Percentiles rank a stretch among this genome's conserved stretches.
Conservation (phyloP, 2,329 filamentous ascomycete genomes). For the Periconia digitata region DNA sequence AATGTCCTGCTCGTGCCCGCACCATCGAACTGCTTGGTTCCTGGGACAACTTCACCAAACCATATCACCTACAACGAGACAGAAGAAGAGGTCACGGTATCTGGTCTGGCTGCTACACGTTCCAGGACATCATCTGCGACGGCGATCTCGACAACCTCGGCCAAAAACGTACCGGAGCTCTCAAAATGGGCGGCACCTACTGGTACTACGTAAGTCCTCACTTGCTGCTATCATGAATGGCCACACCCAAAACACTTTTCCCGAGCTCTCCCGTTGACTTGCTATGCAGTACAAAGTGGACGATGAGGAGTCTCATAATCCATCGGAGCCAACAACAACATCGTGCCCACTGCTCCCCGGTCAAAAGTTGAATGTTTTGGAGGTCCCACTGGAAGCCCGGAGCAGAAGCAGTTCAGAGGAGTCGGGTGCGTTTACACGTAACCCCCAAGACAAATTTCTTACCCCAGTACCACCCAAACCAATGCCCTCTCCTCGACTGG, state of each 20-base stretch:
- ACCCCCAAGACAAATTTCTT: constrained; percentile 74
- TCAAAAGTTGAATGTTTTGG: constrained; percentile 81
- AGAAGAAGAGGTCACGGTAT: constrained; percentile 69
- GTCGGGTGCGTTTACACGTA: constrained; percentile 72
- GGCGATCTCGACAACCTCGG: constrained; percentile 59
- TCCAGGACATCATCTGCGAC: constrained; percentile 82
- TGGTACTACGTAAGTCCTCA: constrained; percentile 84
- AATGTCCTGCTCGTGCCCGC: constrained; percentile 51
- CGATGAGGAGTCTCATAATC: constrained; percentile 74
- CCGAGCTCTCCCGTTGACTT: constrained; percentile 10
- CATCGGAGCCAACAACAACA: constrained; percentile 71
- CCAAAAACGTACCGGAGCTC: constrained; percentile 69
- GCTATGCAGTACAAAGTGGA: constrained; percentile 75
- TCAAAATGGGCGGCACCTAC: constrained; percentile 91
- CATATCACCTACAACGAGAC: constrained; percentile 82
- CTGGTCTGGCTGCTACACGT: constrained; percentile 87
- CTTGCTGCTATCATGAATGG: background rate
- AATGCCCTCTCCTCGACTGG: constrained; percentile 19
- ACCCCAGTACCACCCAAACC: constrained; percentile 61
- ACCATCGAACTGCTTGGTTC: constrained; percentile 84
- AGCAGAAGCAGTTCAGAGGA: constrained; percentile 67
- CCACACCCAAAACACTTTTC: background rate
- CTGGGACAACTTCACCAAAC: constrained; percentile 88
- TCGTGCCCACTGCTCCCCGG: constrained; percentile 84
- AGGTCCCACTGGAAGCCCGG: constrained; percentile 69